Evolutionary conservation across 306 rosid species (phyloP), one percentile per base, ranked within the genome.

Genomic region (Rosa chinensis): DNA sequence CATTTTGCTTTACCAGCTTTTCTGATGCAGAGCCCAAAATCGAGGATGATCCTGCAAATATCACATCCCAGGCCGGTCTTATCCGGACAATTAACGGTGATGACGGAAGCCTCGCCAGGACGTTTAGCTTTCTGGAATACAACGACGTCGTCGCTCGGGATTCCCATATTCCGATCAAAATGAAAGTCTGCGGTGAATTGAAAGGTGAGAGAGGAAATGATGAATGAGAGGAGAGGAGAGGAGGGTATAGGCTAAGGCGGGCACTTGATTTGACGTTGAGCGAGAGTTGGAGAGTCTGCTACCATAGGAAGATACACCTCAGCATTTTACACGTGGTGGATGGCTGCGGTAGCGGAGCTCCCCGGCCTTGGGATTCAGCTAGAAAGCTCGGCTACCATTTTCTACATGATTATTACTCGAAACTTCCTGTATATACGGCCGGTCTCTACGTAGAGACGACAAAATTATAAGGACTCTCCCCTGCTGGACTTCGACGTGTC

Each of bases 31-130:
- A 92, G 89, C 23, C 93, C 97, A 52, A 90, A 90, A 64, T 92
- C 89, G 58, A 92, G 92, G 78, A 92, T 85, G 48, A 86, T 63
- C 66, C 91, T 83, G 83, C 89, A 92, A 71, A 92, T 87, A 80
- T 90, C 93, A 78, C 91, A 90, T 8, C 87, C 97, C 50, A 90
- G 92, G 28, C 97, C 96, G 71, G 89, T 84, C 82, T 88, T 89
- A 68, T 89, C 93, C 14, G 96, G 96, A 82, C 97, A 92, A 70
- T 89, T 92, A 63, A 90, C 88, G 63, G 93, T 90, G 82, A 92
- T 56, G 61, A 88, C 69, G 76, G 50, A 82, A 62, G 93, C 90
- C 44, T 90, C 92, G 44, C 84, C 86, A 5, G 89, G 50, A 1
- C 40, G 63, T 59, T 28, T 85, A 2, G 86, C 85, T 37, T 66